These are phyloP conservation scores for Triangularia setosa DNA, from an alignment of 2,329 filamentous ascomycete genomes.

Conservation along the genomic window DNA sequence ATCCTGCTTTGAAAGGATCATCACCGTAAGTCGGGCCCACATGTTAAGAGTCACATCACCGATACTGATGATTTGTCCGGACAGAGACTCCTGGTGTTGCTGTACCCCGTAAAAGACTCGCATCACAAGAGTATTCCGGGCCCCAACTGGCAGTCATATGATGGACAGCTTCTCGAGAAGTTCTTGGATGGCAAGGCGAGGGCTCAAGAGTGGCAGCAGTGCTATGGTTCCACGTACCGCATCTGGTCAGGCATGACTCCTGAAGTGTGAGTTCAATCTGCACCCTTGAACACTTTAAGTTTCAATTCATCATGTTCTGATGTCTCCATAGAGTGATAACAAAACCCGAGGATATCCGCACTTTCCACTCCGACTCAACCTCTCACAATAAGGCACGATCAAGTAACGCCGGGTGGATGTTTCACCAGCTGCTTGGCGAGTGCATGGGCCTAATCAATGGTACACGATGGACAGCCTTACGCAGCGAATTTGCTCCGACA, in stretches of 20 bases:
- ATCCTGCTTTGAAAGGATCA: too few relatives aligned
- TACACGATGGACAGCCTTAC: constrained; percentile 20
- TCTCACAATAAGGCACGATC: constrained; percentile 39
- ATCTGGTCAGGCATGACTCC: not conserved
- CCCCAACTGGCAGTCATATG: too few relatives aligned
- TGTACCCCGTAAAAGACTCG: too few relatives aligned
- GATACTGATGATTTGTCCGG: too few relatives aligned
- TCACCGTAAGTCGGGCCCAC: too few relatives aligned
- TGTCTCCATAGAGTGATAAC: not conserved
- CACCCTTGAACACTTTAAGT: too few relatives aligned
- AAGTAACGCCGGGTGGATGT: constrained; percentile 38
- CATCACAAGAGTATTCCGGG: too few relatives aligned
- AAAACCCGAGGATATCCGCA: not conserved
- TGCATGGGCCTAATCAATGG: constrained; percentile 41
- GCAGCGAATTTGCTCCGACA: not conserved
- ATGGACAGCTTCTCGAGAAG: too few relatives aligned
- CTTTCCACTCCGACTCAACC: constrained; percentile 41
- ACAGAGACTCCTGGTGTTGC: too few relatives aligned
- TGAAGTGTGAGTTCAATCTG: not conserved
- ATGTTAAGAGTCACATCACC: too few relatives aligned
- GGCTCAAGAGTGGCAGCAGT: not conserved
- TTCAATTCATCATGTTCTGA: not conserved
- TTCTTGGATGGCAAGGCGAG: too few relatives aligned
- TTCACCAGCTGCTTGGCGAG: constrained; percentile 39
- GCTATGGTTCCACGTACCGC: not conserved